phyloP scores from a whole-genome alignment of 2,329 filamentous ascomycete genomes.

The Stachybotrys chlorohalonatus region DNA sequence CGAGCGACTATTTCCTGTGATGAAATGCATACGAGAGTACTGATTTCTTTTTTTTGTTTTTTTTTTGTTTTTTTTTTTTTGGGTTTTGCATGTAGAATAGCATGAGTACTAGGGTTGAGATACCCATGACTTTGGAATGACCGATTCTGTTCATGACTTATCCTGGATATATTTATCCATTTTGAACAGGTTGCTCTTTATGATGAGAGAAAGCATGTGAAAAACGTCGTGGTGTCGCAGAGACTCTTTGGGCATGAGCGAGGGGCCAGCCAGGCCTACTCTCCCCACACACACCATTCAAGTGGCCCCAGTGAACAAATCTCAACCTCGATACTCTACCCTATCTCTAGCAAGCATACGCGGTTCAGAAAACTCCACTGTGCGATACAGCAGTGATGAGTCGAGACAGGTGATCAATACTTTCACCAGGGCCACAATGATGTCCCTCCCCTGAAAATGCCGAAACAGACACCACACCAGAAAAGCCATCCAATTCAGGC shows the following conservation, averaged over 20 bases:
- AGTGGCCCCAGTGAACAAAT: no score
- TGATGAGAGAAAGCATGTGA: no score
- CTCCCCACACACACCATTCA: no score
- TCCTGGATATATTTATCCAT: not conserved
- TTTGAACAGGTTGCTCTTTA: no score
- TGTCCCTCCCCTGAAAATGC: slow-evolving; percentile 10
- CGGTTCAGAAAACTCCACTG: no score
- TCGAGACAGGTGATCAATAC: not conserved
- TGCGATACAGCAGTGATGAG: not conserved
- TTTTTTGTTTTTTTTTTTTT: not conserved
- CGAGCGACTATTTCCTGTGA: slow-evolving; percentile 63
- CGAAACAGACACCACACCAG: slow-evolving; percentile 10
- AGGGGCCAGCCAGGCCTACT: no score
- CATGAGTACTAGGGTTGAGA: slow-evolving; percentile 25
- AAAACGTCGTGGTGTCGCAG: no score
- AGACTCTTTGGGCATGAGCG: no score
- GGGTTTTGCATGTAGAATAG: slow-evolving; percentile 29
- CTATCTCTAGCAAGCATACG: no score
- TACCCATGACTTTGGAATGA: slow-evolving; percentile 27
- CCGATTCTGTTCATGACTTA: slow-evolving; percentile 9
- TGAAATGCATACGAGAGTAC: slow-evolving; percentile 15
- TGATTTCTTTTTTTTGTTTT: slow-evolving; percentile 8
- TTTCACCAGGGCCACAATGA: not conserved
- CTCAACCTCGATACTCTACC: no score
- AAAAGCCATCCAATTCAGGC: slow-evolving; percentile 20